Conservation (phyloP, 257 asterid species). For the Voacanga thouarsii region DNA sequence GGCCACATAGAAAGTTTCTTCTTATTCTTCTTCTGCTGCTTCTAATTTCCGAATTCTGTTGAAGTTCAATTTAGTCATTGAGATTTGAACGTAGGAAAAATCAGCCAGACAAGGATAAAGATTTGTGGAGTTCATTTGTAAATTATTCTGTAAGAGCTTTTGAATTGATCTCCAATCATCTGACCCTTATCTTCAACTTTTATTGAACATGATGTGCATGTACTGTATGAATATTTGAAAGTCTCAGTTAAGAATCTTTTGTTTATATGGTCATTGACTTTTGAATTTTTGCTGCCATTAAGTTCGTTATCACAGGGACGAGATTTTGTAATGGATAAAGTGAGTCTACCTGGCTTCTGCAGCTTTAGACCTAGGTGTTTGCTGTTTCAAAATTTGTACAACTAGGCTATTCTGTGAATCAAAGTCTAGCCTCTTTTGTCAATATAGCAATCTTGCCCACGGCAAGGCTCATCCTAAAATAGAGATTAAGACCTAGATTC, state of each 20-base stretch:
- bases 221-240: not conserved
- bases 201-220: not conserved
- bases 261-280: not conserved
- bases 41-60: not conserved
- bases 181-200: not conserved
- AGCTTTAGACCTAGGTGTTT: not conserved
- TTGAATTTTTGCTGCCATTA: not conserved
- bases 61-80: not conserved
- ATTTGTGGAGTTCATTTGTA: not conserved
- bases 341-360: not conserved
- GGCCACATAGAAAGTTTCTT: not conserved
- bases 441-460: not conserved
- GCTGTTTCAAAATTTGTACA: not conserved
- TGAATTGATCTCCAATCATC: not conserved
- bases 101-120: not conserved
- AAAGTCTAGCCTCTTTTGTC: not conserved
- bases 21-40: constrained; percentile 6
- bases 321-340: not conserved
- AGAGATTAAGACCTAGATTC: not conserved
- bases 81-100: not conserved
- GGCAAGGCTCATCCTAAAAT: too few species aligned
- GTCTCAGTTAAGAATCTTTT: not conserved
- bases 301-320: not conserved
- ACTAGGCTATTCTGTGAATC: not conserved
- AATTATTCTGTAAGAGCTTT: not conserved